These are phyloP conservation scores for Globisporangium uncinulatum DNA, from an alignment of 352 stramenopile genomes.

Conservation along the genomic window DNA sequence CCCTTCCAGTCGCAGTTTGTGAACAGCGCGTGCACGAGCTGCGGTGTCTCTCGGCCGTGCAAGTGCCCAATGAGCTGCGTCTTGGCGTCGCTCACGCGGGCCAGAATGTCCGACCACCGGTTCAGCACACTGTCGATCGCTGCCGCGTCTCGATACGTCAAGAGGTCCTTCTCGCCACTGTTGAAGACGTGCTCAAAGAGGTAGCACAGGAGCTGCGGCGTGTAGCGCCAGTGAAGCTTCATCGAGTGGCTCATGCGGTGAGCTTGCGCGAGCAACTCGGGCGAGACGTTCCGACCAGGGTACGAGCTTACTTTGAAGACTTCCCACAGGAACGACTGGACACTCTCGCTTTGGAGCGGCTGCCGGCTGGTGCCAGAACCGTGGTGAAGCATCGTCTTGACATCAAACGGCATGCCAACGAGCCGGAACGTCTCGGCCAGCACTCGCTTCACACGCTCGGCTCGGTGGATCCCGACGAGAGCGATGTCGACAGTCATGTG, in stretches of 20 bases:
- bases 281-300: conserved; percentile 21
- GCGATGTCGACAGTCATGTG: conserved; percentile 31
- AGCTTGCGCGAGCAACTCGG: conserved; percentile 42
- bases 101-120: conserved; percentile 48
- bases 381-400: conserved; percentile 29
- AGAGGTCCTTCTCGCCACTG: conserved; percentile 42
- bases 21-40: conserved; percentile 48
- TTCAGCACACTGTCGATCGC: conserved; percentile 43
- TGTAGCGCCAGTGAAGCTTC: conserved; percentile 61
- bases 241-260: conserved; percentile 31
- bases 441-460: conserved; percentile 39
- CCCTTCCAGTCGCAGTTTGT: conserved; percentile 65
- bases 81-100: conserved; percentile 49
- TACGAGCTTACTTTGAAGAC: conserved; percentile 40
- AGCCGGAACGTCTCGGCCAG: conserved; percentile 57
- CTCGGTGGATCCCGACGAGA: conserved; percentile 47
- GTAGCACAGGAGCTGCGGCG: conserved; percentile 54
- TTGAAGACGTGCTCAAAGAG: conserved; percentile 48
- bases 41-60: conserved; percentile 52
- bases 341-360: conserved; percentile 10
- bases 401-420: conserved; percentile 59
- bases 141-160: conserved; percentile 40
- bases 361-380: neutral
- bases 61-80: conserved; percentile 50
- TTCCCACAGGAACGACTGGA: conserved; percentile 48